Evolutionary conservation across 345 rosid species (phyloP).

Genomic region (Lepidium didymum): DNA sequence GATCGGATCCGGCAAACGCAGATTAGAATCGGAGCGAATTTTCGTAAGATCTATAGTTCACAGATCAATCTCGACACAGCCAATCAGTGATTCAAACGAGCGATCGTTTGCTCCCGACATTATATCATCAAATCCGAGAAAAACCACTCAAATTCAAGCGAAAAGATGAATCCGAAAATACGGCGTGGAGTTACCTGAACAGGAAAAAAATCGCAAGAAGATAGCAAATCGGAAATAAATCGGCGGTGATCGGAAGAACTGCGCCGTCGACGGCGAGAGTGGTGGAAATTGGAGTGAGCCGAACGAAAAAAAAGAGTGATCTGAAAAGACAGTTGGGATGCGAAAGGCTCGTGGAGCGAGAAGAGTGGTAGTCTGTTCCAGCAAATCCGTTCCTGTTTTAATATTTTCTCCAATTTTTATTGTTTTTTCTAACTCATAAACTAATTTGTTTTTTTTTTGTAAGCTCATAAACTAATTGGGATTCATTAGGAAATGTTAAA

Average conservation of each 20-base stretch:
- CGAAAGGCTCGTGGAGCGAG: constrained; percentile 24
- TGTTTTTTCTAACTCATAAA: too few species aligned
- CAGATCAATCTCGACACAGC: background rate
- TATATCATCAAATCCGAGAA: background rate
- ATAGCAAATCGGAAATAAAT: background rate
- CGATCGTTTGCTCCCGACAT: background rate
- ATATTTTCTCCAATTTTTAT: too few species aligned
- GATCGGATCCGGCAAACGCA: constrained; percentile 15
- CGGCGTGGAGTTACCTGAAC: constrained; percentile 14
- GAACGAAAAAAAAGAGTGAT: background rate
- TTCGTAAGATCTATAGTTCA: constrained; percentile 5
- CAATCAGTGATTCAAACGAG: background rate
- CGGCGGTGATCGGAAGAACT: background rate
- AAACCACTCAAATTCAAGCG: background rate
- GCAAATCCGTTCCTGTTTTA: background rate
- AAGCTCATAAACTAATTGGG: too few species aligned
- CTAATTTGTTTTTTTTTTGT: too few species aligned
- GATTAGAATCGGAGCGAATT: background rate
- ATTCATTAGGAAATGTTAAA: too few species aligned
- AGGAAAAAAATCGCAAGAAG: background rate
- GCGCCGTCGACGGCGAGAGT: constrained; percentile 8
- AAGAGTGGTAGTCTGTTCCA: constrained; percentile 11
- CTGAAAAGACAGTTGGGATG: constrained; percentile 13
- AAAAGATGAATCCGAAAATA: background rate
- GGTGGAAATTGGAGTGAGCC: background rate